Percentiles rank a stretch among this genome's conserved stretches.
These are phyloP conservation scores for Neurospora sp. DNA, from an alignment of 495 filamentous ascomycete species.

Conservation along the genomic window DNA sequence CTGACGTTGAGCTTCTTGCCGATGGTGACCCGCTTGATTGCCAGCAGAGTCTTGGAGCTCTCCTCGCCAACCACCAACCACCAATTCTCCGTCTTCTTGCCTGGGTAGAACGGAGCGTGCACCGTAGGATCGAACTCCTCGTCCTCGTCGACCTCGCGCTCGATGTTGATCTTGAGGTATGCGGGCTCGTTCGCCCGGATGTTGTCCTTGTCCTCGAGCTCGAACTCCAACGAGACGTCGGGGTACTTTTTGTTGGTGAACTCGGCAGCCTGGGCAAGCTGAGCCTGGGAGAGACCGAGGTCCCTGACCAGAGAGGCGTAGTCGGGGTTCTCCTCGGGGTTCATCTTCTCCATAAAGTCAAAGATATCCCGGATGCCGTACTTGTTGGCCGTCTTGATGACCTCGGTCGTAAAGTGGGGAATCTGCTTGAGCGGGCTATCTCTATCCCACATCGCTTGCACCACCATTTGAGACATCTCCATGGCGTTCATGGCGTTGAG, in stretches of 20 bases:
- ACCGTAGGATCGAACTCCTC: conserved; percentile 74
- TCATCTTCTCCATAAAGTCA: conserved; percentile 98
- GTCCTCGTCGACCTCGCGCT: conserved; percentile 67
- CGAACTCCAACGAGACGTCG: conserved; percentile 80
- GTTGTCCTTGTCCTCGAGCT: conserved; percentile 69
- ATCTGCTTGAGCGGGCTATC: conserved; percentile 97
- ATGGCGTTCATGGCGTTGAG: conserved; percentile 96
- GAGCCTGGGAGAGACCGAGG: conserved; percentile 67
- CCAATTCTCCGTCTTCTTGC: conserved; percentile 88
- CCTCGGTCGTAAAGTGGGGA: conserved; percentile 79
- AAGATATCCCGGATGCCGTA: conserved; percentile 81
- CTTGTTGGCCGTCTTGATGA: conserved; percentile 73
- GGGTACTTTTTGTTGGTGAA: conserved; percentile 98
- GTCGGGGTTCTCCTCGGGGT: conserved; percentile 76
- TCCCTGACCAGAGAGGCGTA: conserved; percentile 65
- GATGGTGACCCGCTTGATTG: conserved; percentile 91
- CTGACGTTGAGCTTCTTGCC: conserved; percentile 63
- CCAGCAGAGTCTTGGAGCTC: conserved; percentile 72
- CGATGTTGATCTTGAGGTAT: conserved; percentile 77
- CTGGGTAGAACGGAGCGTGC: conserved; percentile 92
- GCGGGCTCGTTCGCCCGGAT: conserved; percentile 71
- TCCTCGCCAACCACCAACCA: conserved; percentile 96
- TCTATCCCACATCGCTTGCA: conserved; percentile 98
- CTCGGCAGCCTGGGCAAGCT: conserved; percentile 76
- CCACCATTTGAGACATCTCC: conserved; percentile 99